Conservation (phyloP, 148 eudicot genomes). For the Pouteria glomerata region DNA sequence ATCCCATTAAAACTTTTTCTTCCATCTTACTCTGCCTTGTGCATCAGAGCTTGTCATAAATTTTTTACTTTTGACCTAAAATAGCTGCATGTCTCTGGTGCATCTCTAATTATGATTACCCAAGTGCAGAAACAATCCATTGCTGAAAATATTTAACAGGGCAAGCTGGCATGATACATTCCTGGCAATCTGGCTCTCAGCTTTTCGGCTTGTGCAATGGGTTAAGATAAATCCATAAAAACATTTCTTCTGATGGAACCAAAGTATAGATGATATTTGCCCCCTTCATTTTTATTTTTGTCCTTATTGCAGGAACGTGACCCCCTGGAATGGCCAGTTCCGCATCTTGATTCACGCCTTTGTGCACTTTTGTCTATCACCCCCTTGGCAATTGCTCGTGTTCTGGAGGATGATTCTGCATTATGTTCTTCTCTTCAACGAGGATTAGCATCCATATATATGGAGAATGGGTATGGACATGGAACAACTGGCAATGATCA, state of each 20-base stretch:
- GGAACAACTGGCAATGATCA: conserved; percentile 1
- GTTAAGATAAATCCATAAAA: conserved; percentile 9
- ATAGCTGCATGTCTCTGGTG: neutral
- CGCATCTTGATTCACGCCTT: conserved; percentile 29
- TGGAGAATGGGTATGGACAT: neutral
- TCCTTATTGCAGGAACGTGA: conserved; percentile 24
- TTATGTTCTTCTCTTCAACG: neutral
- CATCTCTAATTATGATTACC: neutral
- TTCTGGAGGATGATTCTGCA: conserved; percentile 15
- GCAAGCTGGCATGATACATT: conserved; percentile 39
- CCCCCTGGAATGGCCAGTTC: conserved; percentile 30
- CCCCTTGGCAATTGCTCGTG: conserved; percentile 26
- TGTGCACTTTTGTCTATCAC: conserved; percentile 27
- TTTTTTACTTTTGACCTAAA: neutral
- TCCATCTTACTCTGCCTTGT: neutral
- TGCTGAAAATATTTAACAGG: conserved; percentile 21
- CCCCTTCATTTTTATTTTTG: no score
- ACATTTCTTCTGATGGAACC: neutral
- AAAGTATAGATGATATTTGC: neutral
- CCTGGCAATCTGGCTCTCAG: conserved; percentile 28
- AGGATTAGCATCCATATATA: neutral
- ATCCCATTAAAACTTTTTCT: neutral
- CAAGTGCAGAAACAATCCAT: conserved; percentile 17
- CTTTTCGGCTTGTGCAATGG: conserved; percentile 29
- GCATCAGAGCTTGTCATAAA: neutral